Evolutionary conservation across 2,329 filamentous ascomycete species (phyloP).

Genomic region (Ramularia collo-cygni): DNA sequence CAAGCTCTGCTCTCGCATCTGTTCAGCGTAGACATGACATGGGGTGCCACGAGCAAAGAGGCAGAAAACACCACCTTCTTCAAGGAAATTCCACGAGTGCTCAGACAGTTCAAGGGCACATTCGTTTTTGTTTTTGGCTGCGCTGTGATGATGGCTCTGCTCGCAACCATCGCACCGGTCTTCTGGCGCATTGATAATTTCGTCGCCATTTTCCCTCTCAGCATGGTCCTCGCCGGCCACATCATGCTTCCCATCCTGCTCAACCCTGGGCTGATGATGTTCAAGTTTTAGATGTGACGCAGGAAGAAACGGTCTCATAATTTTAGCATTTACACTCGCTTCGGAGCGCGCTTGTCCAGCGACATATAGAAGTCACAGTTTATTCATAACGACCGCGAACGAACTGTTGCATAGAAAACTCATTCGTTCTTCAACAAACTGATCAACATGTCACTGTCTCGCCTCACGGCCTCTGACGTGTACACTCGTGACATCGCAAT

Average conservation of each 20-base stretch:
- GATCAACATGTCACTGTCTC: too few species aligned
- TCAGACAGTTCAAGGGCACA: conserved; percentile 51
- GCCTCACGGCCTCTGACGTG: too few species aligned
- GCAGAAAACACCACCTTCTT: conserved; percentile 51
- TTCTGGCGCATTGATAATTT: conserved; percentile 53
- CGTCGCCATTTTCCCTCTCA: conserved; percentile 54
- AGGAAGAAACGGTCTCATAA: too few species aligned
- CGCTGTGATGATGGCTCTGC: conserved; percentile 44
- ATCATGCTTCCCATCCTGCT: conserved; percentile 54
- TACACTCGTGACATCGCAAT: too few species aligned
- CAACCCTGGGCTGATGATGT: conserved; percentile 59
- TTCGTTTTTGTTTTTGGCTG: conserved; percentile 45
- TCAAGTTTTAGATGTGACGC: conserved; percentile 46
- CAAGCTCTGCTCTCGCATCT: conserved; percentile 36
- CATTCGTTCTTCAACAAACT: too few species aligned
- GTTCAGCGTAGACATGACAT: conserved; percentile 38
- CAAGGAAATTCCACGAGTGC: conserved; percentile 48
- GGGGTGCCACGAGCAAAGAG: conserved; percentile 55
- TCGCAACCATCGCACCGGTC: conserved; percentile 40
- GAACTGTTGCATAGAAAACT: too few species aligned
- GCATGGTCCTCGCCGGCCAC: conserved; percentile 46
- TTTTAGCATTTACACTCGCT: too few species aligned
- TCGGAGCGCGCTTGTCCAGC: too few species aligned
- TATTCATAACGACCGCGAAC: too few species aligned
- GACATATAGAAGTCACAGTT: too few species aligned